Base-by-base conservation (phyloP, 495 filamentous ascomycete species). In the Friedmanniomyces endolithicus region DNA sequence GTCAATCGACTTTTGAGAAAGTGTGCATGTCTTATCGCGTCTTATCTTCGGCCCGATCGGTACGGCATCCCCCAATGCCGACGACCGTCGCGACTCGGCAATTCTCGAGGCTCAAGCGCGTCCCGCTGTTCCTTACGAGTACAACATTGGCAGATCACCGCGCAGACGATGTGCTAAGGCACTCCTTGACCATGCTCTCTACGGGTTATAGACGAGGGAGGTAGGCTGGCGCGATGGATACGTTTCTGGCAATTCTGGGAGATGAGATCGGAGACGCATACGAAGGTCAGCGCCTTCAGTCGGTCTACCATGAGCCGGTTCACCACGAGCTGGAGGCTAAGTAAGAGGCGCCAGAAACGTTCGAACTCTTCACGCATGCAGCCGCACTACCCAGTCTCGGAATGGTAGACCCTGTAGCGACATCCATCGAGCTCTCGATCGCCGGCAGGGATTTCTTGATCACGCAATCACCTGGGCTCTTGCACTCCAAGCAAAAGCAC, bases 391-490 rank as follows among this genome's bases (percentile, higher is more conserved):
- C 82, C 50, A 82, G 89, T 60, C 82, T 97, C 11, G 90, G 90
- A 53, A 90, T 96, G 65, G 65, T 95, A 57, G 82, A 95, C 68
- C 71, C 84, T 4, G 80, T 79, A 55, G 76, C 83, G 16, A 63
- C 74, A 0, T 68, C 70, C 14, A 60, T 96, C 49, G 80, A 92
- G 14, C 60, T 96, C 52, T 76, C 77, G 22, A 74, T 95, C 61
- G 78, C 72, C 55, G 80, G 73, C 43, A 74, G 74, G 52, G 86
- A 94, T 61, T 78, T 92, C 48, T 79, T 75, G 12, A 86, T 96
- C 63, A 78, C 83, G 56, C 92, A 98, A 67, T 95, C 88, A 0
- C 92, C 90, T 9, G 78, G 79, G 2, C 68, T 96, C 11, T 76
- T 98, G 9, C 78, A 80, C 1, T 92, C 88, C 7, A 78, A 82